Evolutionary conservation across 768 basidiomycete genomes (phyloP).

Genomic region (Boletus rubroflammeus): DNA sequence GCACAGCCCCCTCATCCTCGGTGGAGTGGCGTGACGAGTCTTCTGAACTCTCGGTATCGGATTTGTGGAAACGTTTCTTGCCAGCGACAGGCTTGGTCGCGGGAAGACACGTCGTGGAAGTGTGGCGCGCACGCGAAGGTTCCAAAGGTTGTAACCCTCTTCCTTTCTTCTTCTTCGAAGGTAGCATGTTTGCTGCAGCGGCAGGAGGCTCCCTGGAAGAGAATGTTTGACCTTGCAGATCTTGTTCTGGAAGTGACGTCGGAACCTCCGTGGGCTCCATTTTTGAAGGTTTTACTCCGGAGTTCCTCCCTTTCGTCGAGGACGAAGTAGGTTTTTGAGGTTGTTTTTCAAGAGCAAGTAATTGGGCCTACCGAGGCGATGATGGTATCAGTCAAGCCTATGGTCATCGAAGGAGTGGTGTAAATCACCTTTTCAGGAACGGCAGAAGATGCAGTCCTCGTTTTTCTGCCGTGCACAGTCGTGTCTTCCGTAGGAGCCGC

Average conservation of each 20-base stretch:
- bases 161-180: conserved; percentile 8
- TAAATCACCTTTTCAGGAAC: conserved; percentile 17
- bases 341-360: conserved; percentile 1
- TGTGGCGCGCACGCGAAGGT: conserved; percentile 3
- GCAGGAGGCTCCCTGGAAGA: conserved; percentile 9
- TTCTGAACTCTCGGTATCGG: conserved; percentile 26
- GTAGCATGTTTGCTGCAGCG: neutral
- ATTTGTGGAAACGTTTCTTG: conserved; percentile 22
- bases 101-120: conserved; percentile 1
- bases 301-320: conserved; percentile 8
- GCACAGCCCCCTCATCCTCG: conserved; percentile 28
- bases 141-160: neutral
- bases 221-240: conserved; percentile 23
- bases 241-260: conserved; percentile 60
- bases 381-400: neutral
- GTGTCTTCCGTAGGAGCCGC: neutral
- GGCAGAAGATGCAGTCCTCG: neutral
- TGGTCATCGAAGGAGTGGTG: neutral
- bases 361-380: conserved; percentile 2
- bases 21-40: conserved; percentile 13
- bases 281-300: conserved; percentile 12
- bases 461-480: conserved; percentile 1
- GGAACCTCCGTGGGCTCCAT: conserved; percentile 42
- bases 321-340: conserved; percentile 9
- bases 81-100: conserved; percentile 8